phyloP scores from a whole-genome alignment of 1,284 basidiomycete species.

The Papiliotrema flavescens region DNA sequence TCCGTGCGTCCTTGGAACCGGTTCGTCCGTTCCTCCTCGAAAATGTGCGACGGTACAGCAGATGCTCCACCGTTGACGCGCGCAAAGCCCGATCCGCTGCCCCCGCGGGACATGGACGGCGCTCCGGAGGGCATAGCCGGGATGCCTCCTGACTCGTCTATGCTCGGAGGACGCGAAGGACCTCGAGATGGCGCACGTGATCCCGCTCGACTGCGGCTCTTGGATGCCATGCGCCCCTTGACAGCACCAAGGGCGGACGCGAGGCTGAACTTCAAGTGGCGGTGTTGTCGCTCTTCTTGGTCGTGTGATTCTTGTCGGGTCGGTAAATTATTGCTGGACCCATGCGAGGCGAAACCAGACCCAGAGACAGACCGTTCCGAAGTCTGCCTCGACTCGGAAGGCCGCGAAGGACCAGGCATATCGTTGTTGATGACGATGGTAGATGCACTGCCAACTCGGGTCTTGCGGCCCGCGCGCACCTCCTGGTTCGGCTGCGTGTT shows the following conservation, averaged over 20 bases:
- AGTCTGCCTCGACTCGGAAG: neutral
- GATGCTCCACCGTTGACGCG: slow-evolving; percentile 5
- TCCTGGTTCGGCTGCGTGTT: slow-evolving; percentile 8
- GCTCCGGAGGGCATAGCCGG: neutral
- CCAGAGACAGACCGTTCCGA: neutral
- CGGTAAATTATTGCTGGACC: too few relatives aligned
- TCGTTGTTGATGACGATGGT: slow-evolving; percentile 29
- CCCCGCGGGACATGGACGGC: neutral
- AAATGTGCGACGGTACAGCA: slow-evolving; percentile 4
- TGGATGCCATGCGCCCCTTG: slow-evolving; percentile 1
- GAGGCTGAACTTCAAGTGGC: neutral
- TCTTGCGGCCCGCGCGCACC: slow-evolving; percentile 15
- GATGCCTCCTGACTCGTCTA: neutral
- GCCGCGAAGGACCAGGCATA: neutral
- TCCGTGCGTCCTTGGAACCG: slow-evolving; percentile 5
- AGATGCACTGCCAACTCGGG: slow-evolving; percentile 21
- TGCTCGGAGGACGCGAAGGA: slow-evolving; percentile 1
- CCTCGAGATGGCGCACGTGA: neutral
- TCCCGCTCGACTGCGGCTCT: slow-evolving; percentile 13
- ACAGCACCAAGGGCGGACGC: slow-evolving; percentile 40
- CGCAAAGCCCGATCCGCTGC: slow-evolving; percentile 4
- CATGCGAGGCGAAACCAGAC: neutral
- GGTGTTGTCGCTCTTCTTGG: neutral
- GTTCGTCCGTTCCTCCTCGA: slow-evolving; percentile 3
- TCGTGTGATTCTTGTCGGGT: neutral